These are phyloP conservation scores for Hypomyces perniciosus DNA, from an alignment of 2,329 filamentous ascomycete genomes.

Conservation along the genomic window DNA sequence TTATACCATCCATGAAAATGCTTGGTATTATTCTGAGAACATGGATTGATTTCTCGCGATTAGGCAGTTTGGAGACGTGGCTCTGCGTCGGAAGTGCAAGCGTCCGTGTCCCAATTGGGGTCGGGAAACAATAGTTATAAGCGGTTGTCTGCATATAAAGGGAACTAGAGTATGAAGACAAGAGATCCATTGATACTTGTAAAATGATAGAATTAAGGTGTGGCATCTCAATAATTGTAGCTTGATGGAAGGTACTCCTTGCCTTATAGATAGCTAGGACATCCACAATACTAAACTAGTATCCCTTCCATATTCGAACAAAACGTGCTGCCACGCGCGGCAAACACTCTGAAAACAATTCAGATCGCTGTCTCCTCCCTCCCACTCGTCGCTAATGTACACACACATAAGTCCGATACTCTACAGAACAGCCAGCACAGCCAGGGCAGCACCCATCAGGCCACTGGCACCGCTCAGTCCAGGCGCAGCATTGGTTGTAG, in stretches of 20 bases:
- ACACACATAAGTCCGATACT: background rate
- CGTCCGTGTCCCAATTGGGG: no score
- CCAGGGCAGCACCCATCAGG: conserved; percentile 23
- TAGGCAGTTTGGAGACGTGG: no score
- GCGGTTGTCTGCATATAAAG: no score
- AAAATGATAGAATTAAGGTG: background rate
- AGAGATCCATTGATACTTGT: background rate
- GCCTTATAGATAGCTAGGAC: background rate
- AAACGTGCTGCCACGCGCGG: no score
- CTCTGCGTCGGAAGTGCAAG: no score
- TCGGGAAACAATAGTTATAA: no score
- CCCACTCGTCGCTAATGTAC: background rate
- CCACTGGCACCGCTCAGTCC: conserved; percentile 12
- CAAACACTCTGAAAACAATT: background rate
- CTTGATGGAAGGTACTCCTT: conserved; percentile 1
- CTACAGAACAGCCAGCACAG: conserved; percentile 25
- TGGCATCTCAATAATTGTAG: background rate
- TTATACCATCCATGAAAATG: no score
- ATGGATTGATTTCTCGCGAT: no score
- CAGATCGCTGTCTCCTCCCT: no score
- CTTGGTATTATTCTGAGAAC: no score
- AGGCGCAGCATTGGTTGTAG: conserved; percentile 8
- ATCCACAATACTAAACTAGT: no score
- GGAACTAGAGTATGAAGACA: background rate
- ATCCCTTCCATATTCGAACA: no score